Conservation (phyloP, 371 early-diverging fungal genomes). For the Mucor plumbeus region DNA sequence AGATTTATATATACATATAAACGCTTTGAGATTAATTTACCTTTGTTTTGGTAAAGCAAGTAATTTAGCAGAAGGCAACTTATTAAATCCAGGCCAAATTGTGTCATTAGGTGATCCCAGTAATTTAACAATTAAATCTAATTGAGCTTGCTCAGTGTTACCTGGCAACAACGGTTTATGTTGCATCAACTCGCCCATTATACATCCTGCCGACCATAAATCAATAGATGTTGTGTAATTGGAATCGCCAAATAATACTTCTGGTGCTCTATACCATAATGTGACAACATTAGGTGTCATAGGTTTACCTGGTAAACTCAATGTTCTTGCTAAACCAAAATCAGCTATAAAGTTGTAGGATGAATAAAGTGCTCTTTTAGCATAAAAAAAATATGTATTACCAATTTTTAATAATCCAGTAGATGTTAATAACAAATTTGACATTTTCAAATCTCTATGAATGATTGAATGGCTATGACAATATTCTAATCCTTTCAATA, state of each 20-base stretch:
- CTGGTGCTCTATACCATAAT: conserved; percentile 95
- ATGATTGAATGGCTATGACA: conserved; percentile 79
- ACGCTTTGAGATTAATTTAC: conserved; percentile 26
- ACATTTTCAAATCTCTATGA: conserved; percentile 88
- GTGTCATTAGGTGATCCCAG: conserved; percentile 80
- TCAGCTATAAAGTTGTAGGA: conserved; percentile 64
- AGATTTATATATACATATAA: no score
- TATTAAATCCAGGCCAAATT: conserved; percentile 80
- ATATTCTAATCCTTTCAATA: conserved; percentile 77
- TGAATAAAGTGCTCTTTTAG: neutral
- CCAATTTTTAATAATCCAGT: conserved; percentile 81
- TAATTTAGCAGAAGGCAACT: conserved; percentile 61
- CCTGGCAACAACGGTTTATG: conserved; percentile 86
- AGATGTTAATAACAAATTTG: conserved; percentile 79
- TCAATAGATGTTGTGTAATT: conserved; percentile 87
- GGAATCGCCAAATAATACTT: conserved; percentile 81
- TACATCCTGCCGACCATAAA: conserved; percentile 93
- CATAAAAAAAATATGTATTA: neutral
- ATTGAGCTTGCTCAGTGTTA: conserved; percentile 77
- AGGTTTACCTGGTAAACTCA: conserved; percentile 66
- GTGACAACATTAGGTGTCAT: conserved; percentile 97
- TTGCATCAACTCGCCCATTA: conserved; percentile 81
- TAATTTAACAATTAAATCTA: conserved; percentile 73
- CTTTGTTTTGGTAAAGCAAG: conserved; percentile 60
- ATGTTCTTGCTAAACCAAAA: conserved; percentile 88